A percentile compares a stretch with the other conserved stretches of the same genome.
Conservation (phyloP, 805 yeast genomes). For the Candida silvicultrix region DNA sequence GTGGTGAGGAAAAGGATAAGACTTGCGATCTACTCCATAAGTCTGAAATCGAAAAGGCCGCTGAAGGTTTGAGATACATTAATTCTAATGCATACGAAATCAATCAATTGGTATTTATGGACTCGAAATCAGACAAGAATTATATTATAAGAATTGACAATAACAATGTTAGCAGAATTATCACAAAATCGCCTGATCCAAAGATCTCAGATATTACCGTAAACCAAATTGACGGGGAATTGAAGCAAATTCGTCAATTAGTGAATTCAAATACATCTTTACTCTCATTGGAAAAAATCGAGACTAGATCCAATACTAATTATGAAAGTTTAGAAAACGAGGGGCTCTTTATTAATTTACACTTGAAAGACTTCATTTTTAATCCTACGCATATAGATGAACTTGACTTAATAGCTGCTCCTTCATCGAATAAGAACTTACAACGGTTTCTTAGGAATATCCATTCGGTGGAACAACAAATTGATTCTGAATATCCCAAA, state of each 20-base stretch:
- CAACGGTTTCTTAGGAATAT: not conserved
- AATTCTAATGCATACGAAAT: not conserved
- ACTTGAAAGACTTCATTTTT: conserved; percentile 1
- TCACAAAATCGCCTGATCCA: not conserved
- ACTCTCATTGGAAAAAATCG: not conserved
- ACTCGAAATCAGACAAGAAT: not conserved
- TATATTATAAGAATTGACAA: too few relatives aligned
- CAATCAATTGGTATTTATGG: not conserved
- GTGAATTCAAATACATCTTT: not conserved
- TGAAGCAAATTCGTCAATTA: not conserved
- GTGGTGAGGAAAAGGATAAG: too few relatives aligned
- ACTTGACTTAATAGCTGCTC: not conserved
- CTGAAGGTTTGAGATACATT: not conserved
- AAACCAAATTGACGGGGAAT: not conserved
- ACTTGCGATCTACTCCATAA: not conserved
- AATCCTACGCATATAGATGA: not conserved
- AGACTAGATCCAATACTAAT: conserved; percentile 1
- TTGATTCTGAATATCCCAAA: not conserved
- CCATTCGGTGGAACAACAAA: not conserved
- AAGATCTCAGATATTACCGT: not conserved
- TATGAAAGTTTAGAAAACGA: conserved; percentile 1
- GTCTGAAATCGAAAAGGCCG: not conserved
- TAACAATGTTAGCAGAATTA: too few relatives aligned
- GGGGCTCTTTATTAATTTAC: not conserved
- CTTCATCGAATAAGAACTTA: not conserved